Percentiles rank a stretch among this genome's conserved stretches.
Conservation (phyloP, 2,329 filamentous ascomycete species). For the Colletotrichum brevisporum region DNA sequence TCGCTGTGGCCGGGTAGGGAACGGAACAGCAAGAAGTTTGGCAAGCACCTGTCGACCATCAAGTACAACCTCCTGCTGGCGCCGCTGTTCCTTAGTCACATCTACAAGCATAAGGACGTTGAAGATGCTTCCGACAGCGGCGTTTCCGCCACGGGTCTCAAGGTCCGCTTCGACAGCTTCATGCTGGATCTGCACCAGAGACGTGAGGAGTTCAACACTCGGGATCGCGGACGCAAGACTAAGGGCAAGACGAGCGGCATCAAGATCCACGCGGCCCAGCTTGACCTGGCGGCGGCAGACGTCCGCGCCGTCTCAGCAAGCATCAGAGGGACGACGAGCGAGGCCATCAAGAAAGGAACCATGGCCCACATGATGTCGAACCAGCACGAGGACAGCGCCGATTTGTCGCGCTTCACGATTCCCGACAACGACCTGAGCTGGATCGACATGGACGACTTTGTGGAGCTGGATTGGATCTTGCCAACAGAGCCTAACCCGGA, state of each 20-base stretch:
- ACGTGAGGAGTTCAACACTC: constrained; percentile 89
- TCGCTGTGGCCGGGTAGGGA: constrained; percentile 91
- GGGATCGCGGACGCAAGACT: constrained; percentile 81
- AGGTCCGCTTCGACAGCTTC: constrained; percentile 95
- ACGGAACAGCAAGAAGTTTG: constrained; percentile 99
- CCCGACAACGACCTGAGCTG: constrained; percentile 95
- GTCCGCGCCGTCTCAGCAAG: constrained; percentile 93
- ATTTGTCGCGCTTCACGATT: constrained; percentile 92
- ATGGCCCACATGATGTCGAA: constrained; percentile 66
- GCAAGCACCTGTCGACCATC: constrained; percentile 95
- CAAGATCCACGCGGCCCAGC: constrained; percentile 93
- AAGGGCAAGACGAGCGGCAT: constrained; percentile 90
- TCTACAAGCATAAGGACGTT: constrained; percentile 98
- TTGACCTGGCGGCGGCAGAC: constrained; percentile 93
- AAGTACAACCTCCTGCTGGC: constrained; percentile 96
- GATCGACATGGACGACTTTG: constrained; percentile 99
- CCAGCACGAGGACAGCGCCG: constrained; percentile 70
- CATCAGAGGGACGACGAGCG: constrained; percentile 83
- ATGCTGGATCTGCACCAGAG: constrained; percentile 97
- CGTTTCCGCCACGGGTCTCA: constrained; percentile 94
- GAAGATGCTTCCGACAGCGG: constrained; percentile 84
- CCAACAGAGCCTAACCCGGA: constrained; percentile 91
- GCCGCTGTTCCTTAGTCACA: constrained; percentile 93
- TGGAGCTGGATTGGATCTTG: constrained; percentile 96
- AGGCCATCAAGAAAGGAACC: constrained; percentile 78